Conservation (phyloP, 371 early-diverging fungal species). For the Mucor velutinosus region DNA sequence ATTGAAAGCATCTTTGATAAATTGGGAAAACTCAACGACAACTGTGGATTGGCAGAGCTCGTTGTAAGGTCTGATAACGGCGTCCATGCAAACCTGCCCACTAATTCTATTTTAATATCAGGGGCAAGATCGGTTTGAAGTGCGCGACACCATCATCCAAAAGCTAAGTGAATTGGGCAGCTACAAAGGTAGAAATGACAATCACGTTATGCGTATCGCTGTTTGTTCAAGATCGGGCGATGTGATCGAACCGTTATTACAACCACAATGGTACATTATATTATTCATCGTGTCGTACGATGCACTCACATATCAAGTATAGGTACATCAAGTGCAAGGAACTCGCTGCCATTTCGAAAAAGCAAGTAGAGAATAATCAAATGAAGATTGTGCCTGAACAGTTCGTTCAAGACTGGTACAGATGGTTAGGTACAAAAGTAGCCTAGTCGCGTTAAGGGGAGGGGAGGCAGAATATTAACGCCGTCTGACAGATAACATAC, state of each 20-base stretch:
- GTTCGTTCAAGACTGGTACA: constrained; percentile 88
- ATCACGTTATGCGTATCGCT: constrained; percentile 90
- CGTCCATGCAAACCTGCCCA: not conserved
- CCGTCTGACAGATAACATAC: constrained; percentile 69
- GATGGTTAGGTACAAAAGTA: constrained; percentile 84
- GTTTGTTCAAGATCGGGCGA: constrained; percentile 92
- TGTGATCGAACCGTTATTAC: constrained; percentile 95
- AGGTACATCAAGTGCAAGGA: constrained; percentile 88
- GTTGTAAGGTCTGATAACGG: constrained; percentile 38
- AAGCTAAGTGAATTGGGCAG: constrained; percentile 62
- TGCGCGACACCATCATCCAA: constrained; percentile 71
- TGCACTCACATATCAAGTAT: not conserved
- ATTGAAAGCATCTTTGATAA: constrained; percentile 85
- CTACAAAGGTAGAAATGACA: constrained; percentile 75
- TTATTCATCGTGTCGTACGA: not conserved
- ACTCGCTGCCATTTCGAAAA: constrained; percentile 75
- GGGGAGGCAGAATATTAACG: not conserved
- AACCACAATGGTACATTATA: constrained; percentile 96
- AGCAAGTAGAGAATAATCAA: constrained; percentile 71
- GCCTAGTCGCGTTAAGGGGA: not conserved
- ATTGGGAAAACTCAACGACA: constrained; percentile 74
- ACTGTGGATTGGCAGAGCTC: constrained; percentile 58
- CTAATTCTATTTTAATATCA: constrained; percentile 2
- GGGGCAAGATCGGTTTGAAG: constrained; percentile 85
- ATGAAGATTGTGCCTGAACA: constrained; percentile 82